These are phyloP conservation scores for Globisporangium carolinianum DNA, from an alignment of 352 stramenopile genomes.

Conservation along the genomic window DNA sequence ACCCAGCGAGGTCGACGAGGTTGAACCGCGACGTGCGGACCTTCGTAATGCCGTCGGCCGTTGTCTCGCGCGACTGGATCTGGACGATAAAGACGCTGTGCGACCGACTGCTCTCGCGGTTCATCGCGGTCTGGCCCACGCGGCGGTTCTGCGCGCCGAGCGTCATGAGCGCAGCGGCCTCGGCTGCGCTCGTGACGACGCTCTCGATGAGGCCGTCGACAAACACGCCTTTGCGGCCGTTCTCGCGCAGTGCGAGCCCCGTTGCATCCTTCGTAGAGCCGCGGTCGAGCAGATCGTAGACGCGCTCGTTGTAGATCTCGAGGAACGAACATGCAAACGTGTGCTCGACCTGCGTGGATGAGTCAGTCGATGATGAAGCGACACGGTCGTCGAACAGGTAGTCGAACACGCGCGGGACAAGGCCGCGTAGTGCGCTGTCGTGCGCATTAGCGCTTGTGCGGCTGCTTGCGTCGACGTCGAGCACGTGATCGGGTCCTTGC, in stretches of 20 bases:
- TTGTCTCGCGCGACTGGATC: conserved; percentile 61
- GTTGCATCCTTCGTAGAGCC: conserved; percentile 41
- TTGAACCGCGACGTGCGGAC: conserved; percentile 91
- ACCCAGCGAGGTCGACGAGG: conserved; percentile 97
- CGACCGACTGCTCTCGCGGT: conserved; percentile 76
- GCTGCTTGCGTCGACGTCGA: conserved; percentile 36
- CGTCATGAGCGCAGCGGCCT: conserved; percentile 71
- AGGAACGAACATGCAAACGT: conserved; percentile 86
- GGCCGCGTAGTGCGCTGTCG: conserved; percentile 40
- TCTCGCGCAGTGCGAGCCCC: conserved; percentile 66
- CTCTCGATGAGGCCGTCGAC: conserved; percentile 75
- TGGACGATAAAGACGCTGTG: conserved; percentile 84
- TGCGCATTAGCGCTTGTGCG: conserved; percentile 13
- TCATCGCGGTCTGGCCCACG: conserved; percentile 82
- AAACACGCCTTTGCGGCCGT: conserved; percentile 61
- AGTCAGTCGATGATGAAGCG: background rate
- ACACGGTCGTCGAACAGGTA: conserved; percentile 66
- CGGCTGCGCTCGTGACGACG: conserved; percentile 52
- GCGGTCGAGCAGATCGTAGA: conserved; percentile 88
- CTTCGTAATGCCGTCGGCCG: conserved; percentile 48
- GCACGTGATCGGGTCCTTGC: conserved; percentile 69
- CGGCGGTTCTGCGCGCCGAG: conserved; percentile 67
- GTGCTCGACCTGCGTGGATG: conserved; percentile 36
- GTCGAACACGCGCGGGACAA: conserved; percentile 80
- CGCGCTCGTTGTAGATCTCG: conserved; percentile 95